Conservation (phyloP, 1,284 basidiomycete species). For the Ganoderma meredithae region DNA sequence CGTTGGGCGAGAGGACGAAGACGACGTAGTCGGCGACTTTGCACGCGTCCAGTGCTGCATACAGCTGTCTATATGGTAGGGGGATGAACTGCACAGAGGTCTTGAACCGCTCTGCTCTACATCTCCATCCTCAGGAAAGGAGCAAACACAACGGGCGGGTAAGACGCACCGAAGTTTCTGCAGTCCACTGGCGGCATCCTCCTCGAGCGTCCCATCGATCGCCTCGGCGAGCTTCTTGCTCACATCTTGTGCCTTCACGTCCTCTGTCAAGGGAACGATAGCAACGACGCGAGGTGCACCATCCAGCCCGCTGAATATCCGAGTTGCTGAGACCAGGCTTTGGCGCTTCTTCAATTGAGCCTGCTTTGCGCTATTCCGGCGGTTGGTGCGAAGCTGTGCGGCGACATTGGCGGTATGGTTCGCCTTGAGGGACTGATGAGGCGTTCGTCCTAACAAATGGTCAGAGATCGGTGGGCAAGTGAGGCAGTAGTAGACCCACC, state of each 20-base stretch:
- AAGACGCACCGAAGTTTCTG: constrained; percentile 71
- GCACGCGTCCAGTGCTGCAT: constrained; percentile 86
- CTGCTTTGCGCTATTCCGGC: constrained; percentile 85
- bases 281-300: constrained; percentile 85
- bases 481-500: constrained; percentile 51
- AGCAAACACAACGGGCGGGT: constrained; percentile 9
- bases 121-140: constrained; percentile 20
- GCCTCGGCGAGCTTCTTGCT: constrained; percentile 71
- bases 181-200: constrained; percentile 58
- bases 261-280: constrained; percentile 78
- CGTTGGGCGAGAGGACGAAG: constrained; percentile 80
- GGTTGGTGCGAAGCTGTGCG: constrained; percentile 70
- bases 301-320: constrained; percentile 79
- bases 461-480: neutral
- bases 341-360: constrained; percentile 75
- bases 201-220: constrained; percentile 64
- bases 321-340: constrained; percentile 71
- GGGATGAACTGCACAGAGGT: constrained; percentile 89
- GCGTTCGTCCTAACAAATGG: constrained; percentile 16
- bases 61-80: constrained; percentile 75
- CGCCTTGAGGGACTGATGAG: constrained; percentile 61
- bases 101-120: constrained; percentile 86
- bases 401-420: constrained; percentile 48
- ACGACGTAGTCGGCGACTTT: constrained; percentile 94
- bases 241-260: constrained; percentile 62